Percentiles rank a stretch among this genome's conserved stretches.
These are phyloP conservation scores for Stromatinia cepivora DNA, from an alignment of 2,329 filamentous ascomycete genomes.

Conservation along the genomic window DNA sequence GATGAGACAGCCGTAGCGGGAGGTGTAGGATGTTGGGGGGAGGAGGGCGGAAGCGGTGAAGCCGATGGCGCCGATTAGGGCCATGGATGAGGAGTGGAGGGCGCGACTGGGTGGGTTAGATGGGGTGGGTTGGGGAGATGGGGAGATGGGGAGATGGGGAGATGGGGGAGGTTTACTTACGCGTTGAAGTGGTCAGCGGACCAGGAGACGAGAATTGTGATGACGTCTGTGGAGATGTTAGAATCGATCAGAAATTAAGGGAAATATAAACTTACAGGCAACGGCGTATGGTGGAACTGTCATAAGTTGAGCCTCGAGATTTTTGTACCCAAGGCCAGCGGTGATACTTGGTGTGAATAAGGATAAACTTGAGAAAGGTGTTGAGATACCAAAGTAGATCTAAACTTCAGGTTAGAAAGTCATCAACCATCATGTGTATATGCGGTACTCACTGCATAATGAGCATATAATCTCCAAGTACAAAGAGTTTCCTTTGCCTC, in stretches of 20 bases:
- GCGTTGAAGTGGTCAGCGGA: slow-evolving; percentile 64
- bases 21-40: slow-evolving; percentile 56
- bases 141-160: neutral
- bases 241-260: neutral
- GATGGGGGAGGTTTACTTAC: slow-evolving; percentile 9
- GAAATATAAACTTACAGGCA: slow-evolving; percentile 46
- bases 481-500: slow-evolving; percentile 50
- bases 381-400: slow-evolving; percentile 53
- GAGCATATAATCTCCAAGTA: slow-evolving; percentile 53
- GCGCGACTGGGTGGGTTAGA: slow-evolving; percentile 42
- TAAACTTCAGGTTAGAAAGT: slow-evolving; percentile 27
- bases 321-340: slow-evolving; percentile 54
- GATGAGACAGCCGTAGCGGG: slow-evolving; percentile 70
- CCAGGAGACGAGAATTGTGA: slow-evolving; percentile 54
- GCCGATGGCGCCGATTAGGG: slow-evolving; percentile 53
- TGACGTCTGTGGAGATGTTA: slow-evolving; percentile 38
- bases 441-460: slow-evolving; percentile 48
- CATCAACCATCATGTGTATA: neutral
- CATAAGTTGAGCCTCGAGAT: slow-evolving; percentile 63
- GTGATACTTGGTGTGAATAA: slow-evolving; percentile 66
- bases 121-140: neutral
- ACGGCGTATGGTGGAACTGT: slow-evolving; percentile 66
- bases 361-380: slow-evolving; percentile 59
- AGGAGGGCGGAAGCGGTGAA: slow-evolving; percentile 65
- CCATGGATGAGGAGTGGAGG: slow-evolving; percentile 51